phyloP scores from a whole-genome alignment of 306 rosid genomes.

The Benincasa hispida region DNA sequence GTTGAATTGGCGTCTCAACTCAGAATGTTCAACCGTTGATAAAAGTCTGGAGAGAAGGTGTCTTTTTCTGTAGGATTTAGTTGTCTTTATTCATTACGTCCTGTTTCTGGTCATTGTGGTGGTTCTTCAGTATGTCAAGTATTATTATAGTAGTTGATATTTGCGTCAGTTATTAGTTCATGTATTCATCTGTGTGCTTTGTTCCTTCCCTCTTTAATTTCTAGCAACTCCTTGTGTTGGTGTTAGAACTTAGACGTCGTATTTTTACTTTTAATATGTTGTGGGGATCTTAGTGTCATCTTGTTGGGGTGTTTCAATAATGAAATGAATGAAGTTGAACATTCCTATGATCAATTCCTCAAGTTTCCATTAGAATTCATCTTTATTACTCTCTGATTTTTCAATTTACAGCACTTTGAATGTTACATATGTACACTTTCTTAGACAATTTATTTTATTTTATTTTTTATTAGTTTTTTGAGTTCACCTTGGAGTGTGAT shows the following conservation, averaged over 20 bases:
- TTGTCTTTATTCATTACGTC: not conserved
- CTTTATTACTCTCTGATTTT: not conserved
- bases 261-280: not conserved
- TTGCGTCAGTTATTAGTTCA: not conserved
- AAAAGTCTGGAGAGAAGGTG: not conserved
- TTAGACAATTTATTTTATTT: not conserved
- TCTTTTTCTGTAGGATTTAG: not conserved
- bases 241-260: not conserved
- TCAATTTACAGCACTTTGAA: not conserved
- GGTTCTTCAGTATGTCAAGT: not conserved
- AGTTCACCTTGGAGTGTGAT: not conserved
- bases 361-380: not conserved
- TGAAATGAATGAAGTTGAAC: not conserved
- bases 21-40: not conserved
- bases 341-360: not conserved
- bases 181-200: not conserved
- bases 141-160: not conserved
- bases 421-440: not conserved
- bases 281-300: not conserved
- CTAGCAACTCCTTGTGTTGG: not conserved
- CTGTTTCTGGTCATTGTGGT: not conserved
- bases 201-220: not conserved
- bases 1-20: not conserved
- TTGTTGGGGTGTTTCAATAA: slow-evolving; percentile 1
- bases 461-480: not conserved